Conservation (phyloP, 2,329 filamentous ascomycete genomes). For the Cytospora piceae region DNA sequence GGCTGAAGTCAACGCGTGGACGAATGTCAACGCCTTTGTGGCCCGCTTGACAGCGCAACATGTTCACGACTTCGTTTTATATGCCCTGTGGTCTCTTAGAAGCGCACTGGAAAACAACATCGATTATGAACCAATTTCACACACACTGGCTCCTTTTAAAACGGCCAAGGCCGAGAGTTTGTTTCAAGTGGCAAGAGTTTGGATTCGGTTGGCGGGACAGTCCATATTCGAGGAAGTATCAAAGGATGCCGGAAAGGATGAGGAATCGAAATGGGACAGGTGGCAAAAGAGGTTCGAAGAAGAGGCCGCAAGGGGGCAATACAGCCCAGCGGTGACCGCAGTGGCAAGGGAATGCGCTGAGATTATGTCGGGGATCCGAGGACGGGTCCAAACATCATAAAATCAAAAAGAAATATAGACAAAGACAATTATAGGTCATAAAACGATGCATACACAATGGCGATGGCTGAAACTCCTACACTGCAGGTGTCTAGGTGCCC, state of each 20-base stretch:
- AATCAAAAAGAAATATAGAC: neutral
- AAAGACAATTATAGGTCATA: neutral
- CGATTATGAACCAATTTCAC: neutral
- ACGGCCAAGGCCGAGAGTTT: constrained; percentile 11
- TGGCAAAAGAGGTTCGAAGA: constrained; percentile 19
- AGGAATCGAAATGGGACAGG: neutral
- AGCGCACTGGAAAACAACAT: constrained; percentile 1
- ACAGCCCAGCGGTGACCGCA: neutral
- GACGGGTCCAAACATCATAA: too few species aligned
- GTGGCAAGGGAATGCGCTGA: neutral
- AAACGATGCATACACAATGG: too few species aligned
- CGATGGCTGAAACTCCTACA: too few species aligned
- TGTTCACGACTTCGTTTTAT: neutral
- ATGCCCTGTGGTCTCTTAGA: constrained; percentile 17
- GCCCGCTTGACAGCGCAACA: constrained; percentile 26
- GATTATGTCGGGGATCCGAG: neutral
- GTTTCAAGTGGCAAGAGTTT: constrained; percentile 13
- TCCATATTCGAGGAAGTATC: neutral
- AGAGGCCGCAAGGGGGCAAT: constrained; percentile 1
- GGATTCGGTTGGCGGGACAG: constrained; percentile 10
- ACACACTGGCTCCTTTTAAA: neutral
- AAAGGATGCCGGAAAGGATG: neutral
- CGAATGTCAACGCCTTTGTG: constrained; percentile 31
- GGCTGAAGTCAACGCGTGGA: constrained; percentile 29
- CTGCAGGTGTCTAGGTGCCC: too few species aligned